Conservation (phyloP, 129 eudicot species). For the Artemisia argyi region DNA sequence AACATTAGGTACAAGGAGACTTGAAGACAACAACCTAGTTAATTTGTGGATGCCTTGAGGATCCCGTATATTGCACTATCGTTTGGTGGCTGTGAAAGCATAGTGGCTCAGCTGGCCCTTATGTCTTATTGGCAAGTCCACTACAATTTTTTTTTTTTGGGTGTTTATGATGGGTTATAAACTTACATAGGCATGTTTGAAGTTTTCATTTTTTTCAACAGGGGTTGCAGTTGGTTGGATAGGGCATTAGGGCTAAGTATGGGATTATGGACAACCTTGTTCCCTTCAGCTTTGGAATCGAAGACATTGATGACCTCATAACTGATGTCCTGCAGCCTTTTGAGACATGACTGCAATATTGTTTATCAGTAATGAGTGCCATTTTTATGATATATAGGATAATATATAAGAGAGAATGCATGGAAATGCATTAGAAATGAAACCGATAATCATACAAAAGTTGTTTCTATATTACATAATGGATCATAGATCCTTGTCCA, state of each 20-base stretch:
- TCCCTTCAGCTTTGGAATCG: constrained; percentile 79
- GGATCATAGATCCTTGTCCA: constrained; percentile 49
- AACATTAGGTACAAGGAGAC: constrained; percentile 79
- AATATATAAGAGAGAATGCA: no score
- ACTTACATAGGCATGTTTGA: background rate
- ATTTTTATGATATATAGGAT: no score
- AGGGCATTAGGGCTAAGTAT: no score
- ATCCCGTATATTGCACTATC: constrained; percentile 87
- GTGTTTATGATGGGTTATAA: background rate
- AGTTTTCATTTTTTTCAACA: constrained; percentile 12
- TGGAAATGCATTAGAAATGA: background rate
- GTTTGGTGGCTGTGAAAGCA: constrained; percentile 92
- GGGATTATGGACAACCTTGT: constrained; percentile 82
- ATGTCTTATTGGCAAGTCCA: constrained; percentile 78
- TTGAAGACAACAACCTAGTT: constrained; percentile 52
- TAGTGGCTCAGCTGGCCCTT: constrained; percentile 83
- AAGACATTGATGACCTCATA: constrained; percentile 70
- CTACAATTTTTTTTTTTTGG: background rate
- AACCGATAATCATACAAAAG: background rate
- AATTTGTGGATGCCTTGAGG: constrained; percentile 62
- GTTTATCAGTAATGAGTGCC: no score
- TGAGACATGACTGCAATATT: constrained; percentile 17
- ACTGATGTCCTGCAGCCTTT: constrained; percentile 68
- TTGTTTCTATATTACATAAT: background rate
- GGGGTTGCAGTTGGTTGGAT: constrained; percentile 64